Evolutionary conservation across 2,329 filamentous ascomycete genomes (phyloP).

Genomic region (Talaromyces amestolkiae): DNA sequence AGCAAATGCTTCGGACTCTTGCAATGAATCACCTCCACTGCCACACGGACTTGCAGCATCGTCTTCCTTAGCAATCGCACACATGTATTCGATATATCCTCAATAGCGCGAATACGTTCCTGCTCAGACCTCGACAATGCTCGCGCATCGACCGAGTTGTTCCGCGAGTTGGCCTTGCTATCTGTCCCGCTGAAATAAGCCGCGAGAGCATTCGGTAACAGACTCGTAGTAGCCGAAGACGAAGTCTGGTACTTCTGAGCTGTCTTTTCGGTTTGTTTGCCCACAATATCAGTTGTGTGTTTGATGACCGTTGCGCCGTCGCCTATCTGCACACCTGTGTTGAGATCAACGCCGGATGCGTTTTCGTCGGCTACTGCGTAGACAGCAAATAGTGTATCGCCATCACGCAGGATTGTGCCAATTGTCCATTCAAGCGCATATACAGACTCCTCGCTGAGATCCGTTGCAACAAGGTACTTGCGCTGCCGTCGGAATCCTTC

Average conservation of each 20-base stretch:
- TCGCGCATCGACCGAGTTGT: slow-evolving; percentile 48
- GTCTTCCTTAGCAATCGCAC: slow-evolving; percentile 88
- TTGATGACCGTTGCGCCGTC: slow-evolving; percentile 73
- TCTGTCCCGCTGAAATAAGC: slow-evolving; percentile 39
- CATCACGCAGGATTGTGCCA: slow-evolving; percentile 87
- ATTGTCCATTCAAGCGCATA: slow-evolving; percentile 98
- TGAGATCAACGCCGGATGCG: slow-evolving; percentile 35
- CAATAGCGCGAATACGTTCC: slow-evolving; percentile 76
- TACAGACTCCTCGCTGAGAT: slow-evolving; percentile 88
- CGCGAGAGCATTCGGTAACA: slow-evolving; percentile 33
- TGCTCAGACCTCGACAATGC: slow-evolving; percentile 65
- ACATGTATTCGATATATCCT: slow-evolving; percentile 78
- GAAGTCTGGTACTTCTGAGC: slow-evolving; percentile 40
- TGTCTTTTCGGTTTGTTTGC: slow-evolving; percentile 56
- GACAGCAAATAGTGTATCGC: slow-evolving; percentile 88
- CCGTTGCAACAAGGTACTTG: slow-evolving; percentile 93
- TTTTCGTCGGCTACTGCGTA: slow-evolving; percentile 89
- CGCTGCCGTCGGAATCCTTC: slow-evolving; percentile 75
- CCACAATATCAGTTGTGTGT: slow-evolving; percentile 71
- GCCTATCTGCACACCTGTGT: slow-evolving; percentile 56
- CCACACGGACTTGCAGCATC: slow-evolving; percentile 83
- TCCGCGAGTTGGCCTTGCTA: slow-evolving; percentile 35
- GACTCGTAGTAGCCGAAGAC: slow-evolving; percentile 24
- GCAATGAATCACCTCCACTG: slow-evolving; percentile 96
- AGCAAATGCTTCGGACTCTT: slow-evolving; percentile 96